A percentile compares a stretch with the other conserved stretches of the same genome.
phyloP scores from a whole-genome alignment of 2,329 filamentous ascomycete species.

The Colletotrichum paranaense region DNA sequence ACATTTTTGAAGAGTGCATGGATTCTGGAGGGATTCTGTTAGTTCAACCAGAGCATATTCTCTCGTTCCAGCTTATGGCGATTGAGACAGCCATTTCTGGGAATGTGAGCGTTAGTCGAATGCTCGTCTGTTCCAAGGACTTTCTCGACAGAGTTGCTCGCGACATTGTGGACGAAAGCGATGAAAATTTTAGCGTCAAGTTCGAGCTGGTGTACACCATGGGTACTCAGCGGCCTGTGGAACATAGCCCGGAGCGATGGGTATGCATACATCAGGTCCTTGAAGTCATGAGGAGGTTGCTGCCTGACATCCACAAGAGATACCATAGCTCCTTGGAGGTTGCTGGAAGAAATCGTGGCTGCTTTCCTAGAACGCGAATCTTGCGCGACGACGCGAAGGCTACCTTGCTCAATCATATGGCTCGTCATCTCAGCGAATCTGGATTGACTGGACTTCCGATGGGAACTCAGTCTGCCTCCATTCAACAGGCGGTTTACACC shows the following conservation, averaged over 20 bases:
- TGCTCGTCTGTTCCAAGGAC: too few species aligned
- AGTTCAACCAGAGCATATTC: slow-evolving; percentile 71
- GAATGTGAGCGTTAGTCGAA: too few species aligned
- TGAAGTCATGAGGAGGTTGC: slow-evolving; percentile 46
- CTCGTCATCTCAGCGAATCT: slow-evolving; percentile 51
- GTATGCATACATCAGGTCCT: slow-evolving; percentile 64
- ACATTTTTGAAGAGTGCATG: slow-evolving; percentile 58
- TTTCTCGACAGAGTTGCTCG: slow-evolving; percentile 55
- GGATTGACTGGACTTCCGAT: slow-evolving; percentile 58
- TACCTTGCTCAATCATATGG: slow-evolving; percentile 47
- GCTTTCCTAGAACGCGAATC: slow-evolving; percentile 42
- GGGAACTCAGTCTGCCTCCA: slow-evolving; percentile 43
- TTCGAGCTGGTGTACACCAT: slow-evolving; percentile 75
- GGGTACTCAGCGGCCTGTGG: slow-evolving; percentile 61
- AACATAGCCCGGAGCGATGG: slow-evolving; percentile 69
- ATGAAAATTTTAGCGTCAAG: slow-evolving; percentile 70
- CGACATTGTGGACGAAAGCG: slow-evolving; percentile 74
- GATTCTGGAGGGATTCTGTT: slow-evolving; percentile 65
- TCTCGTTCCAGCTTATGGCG: slow-evolving; percentile 73
- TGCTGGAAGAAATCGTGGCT: not conserved
- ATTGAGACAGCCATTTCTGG: slow-evolving; percentile 54
- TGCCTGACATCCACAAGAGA: not conserved
- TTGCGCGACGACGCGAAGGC: slow-evolving; percentile 48
- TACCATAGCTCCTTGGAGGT: not conserved
- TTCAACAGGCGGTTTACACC: slow-evolving; percentile 46